Evolutionary conservation across 495 filamentous ascomycete genomes (phyloP), one percentile per base, ranked within the genome.

Genomic region (Astrocystis sublimbata): DNA sequence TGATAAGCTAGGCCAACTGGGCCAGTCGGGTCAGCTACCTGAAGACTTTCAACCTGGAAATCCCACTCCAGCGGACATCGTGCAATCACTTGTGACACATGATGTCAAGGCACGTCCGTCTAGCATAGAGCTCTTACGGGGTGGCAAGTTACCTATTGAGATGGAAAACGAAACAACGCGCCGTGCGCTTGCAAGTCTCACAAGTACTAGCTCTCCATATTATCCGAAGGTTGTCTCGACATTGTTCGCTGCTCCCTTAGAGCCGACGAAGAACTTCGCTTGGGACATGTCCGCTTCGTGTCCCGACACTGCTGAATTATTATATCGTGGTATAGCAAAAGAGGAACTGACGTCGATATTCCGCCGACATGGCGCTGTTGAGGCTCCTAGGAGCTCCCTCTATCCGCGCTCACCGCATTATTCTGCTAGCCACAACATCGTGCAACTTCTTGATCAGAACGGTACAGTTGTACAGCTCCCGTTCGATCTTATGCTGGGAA

Each of bases 151-250:
- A 19, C 94, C 94, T 15, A 79, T 96, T 4, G 89, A 92, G 68
- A 90, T 96, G 70, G 92, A 98, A 75, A 92, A 94, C 68, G 92
- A 96, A 72, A 90, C 90, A 1, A 91, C 97, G 60, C 81, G 90
- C 52, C 83, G 89, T 52, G 90, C 91, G 2, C 84, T 97, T 35
- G 87, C 89, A 59, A 89, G 89, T 51, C 72, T 98, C 19, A 88
- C 89, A 0, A 90, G 96, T 67, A 85, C 89, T 17, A 88, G 79
- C 55, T 97, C 93, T 7, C 92, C 92, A 0, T 92, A 96, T 68
- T 94, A 96, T 71, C 83, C 89, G 61, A 92, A 96, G 68, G 91
- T 96, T 71, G 86, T 97, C 65, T 86, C 86, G 2, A 87, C 89
- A 0, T 79, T 98, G 47, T 97, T 98, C 69, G 85, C 89, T 1